Evolutionary conservation across 2,329 filamentous ascomycete genomes (phyloP).

Genomic region (Aspergillus uvarum): DNA sequence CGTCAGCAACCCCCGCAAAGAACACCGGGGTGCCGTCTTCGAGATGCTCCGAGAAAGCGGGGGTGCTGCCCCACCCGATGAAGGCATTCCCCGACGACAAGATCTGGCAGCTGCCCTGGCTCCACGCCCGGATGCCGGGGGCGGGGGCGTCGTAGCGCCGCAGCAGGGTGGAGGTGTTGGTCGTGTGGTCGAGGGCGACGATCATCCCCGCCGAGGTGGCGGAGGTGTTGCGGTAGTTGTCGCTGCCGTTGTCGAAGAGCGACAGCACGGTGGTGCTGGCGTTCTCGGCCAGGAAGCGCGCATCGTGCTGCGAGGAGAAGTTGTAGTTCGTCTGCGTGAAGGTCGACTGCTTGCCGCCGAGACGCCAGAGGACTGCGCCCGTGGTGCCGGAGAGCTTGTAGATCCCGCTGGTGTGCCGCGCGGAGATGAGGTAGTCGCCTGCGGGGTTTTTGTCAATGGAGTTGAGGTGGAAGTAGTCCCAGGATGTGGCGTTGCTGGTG

Average conservation of each 20-base stretch:
- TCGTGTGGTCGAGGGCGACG: not conserved
- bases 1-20: not conserved
- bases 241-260: conserved; percentile 28
- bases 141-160: not conserved
- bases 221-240: not conserved
- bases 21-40: not conserved
- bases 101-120: not conserved
- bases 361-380: conserved; percentile 29
- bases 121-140: not conserved
- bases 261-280: not conserved
- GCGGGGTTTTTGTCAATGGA: conserved; percentile 16
- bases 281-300: conserved; percentile 10
- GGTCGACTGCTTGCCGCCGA: conserved; percentile 24
- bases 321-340: conserved; percentile 32
- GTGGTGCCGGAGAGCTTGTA: conserved; percentile 29
- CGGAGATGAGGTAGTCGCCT: conserved; percentile 31
- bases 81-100: not conserved
- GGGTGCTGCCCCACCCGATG: not conserved
- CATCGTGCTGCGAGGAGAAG: conserved; percentile 33
- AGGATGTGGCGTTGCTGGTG: conserved; percentile 13
- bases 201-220: not conserved
- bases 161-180: not conserved
- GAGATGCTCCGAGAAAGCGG: not conserved
- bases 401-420: conserved; percentile 27
- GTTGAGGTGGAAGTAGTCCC: conserved; percentile 36